phyloP scores from a whole-genome alignment of 192 early-diverging fungal genomes.

The Coemansia sp. region DNA sequence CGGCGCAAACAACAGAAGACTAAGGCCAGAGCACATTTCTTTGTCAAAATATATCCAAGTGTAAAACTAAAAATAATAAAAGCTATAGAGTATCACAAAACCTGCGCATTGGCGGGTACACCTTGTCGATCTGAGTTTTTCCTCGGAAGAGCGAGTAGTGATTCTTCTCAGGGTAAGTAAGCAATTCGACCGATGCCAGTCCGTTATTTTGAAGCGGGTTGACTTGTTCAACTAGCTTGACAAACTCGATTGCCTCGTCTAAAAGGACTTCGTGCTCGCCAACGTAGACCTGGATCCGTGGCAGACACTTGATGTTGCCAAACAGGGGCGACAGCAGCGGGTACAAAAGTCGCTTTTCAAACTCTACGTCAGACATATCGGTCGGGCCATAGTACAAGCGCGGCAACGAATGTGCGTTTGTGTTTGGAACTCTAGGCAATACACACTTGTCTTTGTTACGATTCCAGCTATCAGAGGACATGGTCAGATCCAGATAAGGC shows the following conservation, averaged over 20 bases:
- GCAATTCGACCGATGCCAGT: background rate
- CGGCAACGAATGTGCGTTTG: too few relatives aligned
- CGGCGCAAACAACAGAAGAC: slow-evolving; percentile 6
- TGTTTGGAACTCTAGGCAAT: too few relatives aligned
- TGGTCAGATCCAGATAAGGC: too few relatives aligned
- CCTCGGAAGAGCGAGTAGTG: slow-evolving; percentile 30
- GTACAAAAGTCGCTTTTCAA: background rate
- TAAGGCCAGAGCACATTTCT: background rate
- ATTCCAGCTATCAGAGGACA: too few relatives aligned
- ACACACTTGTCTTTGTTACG: too few relatives aligned
- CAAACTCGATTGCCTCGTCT: slow-evolving; percentile 19
- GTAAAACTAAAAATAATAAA: background rate
- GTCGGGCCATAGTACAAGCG: too few relatives aligned
- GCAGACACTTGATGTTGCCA: slow-evolving; percentile 7
- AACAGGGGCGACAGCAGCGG: slow-evolving; percentile 24
- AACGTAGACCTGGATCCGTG: slow-evolving; percentile 19
- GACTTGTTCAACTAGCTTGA: background rate
- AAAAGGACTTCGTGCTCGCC: slow-evolving; percentile 24
- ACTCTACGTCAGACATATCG: background rate
- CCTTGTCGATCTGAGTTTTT: slow-evolving; percentile 19
- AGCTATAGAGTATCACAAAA: background rate
- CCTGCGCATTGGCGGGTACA: slow-evolving; percentile 15
- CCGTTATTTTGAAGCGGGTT: background rate
- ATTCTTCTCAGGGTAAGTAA: slow-evolving; percentile 20
- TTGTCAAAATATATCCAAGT: background rate